A percentile compares a stretch with the other conserved stretches of the same genome.
These are phyloP conservation scores for Fusarium chaquense DNA, from an alignment of 2,329 filamentous ascomycete species.

Conservation along the genomic window DNA sequence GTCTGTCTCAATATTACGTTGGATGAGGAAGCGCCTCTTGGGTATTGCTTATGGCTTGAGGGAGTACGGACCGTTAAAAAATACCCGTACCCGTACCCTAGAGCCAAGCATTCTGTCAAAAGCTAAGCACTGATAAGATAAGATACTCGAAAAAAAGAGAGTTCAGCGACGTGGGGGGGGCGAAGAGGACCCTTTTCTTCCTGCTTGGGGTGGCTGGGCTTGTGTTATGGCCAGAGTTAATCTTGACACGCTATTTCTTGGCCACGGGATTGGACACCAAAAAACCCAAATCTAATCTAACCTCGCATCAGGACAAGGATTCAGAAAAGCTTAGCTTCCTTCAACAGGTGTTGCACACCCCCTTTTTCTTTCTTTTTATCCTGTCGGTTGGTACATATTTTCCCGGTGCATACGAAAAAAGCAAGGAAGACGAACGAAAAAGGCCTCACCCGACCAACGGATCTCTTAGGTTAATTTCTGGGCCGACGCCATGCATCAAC, in stretches of 20 bases:
- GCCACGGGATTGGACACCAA: conserved; percentile 8
- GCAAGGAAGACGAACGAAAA: not conserved
- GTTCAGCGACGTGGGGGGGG: conserved; percentile 8
- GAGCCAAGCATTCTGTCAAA: not conserved
- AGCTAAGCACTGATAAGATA: not conserved
- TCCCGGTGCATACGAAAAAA: not conserved
- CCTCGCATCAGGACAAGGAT: conserved; percentile 6
- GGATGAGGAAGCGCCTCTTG: not conserved
- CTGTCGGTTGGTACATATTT: not conserved
- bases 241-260: conserved; percentile 27
- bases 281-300: conserved; percentile 4
- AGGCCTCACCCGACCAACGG: not conserved
- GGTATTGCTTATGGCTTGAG: too few species aligned
- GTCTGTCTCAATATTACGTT: not conserved
- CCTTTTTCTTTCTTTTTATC: not conserved
- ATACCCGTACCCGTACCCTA: not conserved
- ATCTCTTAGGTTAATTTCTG: not conserved
- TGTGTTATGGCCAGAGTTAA: conserved; percentile 14
- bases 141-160: too few species aligned
- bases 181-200: not conserved
- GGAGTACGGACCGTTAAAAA: too few species aligned
- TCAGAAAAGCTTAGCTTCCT: conserved; percentile 25
- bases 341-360: not conserved
- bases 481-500: conserved; percentile 1
- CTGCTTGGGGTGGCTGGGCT: not conserved